phyloP scores from a whole-genome alignment of 2,329 filamentous ascomycete genomes.

The Penicillium nordicum region DNA sequence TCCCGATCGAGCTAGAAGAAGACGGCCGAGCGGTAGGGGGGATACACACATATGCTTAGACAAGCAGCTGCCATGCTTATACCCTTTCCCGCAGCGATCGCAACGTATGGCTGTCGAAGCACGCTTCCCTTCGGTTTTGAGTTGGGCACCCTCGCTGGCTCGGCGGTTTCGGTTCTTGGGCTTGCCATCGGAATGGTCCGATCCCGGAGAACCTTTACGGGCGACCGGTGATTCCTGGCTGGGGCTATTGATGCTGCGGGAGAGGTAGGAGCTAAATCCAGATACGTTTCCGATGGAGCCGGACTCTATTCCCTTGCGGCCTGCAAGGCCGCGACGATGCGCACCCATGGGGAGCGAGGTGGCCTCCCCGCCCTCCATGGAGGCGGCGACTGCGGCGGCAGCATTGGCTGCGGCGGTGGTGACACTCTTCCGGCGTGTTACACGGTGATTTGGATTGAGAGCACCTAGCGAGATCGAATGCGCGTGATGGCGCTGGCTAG shows the following conservation, averaged over 20 bases:
- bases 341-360: slow-evolving; percentile 56
- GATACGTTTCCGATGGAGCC: slow-evolving; percentile 51
- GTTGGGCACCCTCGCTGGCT: slow-evolving; percentile 81
- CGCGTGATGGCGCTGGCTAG: slow-evolving; percentile 72
- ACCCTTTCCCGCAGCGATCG: slow-evolving; percentile 97
- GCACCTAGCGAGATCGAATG: slow-evolving; percentile 75
- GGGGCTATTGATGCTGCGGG: slow-evolving; percentile 38
- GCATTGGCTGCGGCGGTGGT: slow-evolving; percentile 71
- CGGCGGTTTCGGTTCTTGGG: slow-evolving; percentile 57
- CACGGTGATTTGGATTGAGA: slow-evolving; percentile 76
- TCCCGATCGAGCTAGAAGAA: slow-evolving; percentile 38
- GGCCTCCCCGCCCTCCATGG: slow-evolving; percentile 61
- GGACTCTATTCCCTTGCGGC: slow-evolving; percentile 58
- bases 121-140: slow-evolving; percentile 78
- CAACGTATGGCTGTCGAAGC: slow-evolving; percentile 84
- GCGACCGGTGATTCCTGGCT: slow-evolving; percentile 32
- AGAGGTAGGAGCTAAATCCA: slow-evolving; percentile 43
- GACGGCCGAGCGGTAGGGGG: slow-evolving; percentile 52
- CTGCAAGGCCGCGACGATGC: slow-evolving; percentile 52
- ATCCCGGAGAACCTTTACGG: slow-evolving; percentile 40
- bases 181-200: slow-evolving; percentile 38
- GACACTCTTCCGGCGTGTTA: slow-evolving; percentile 92
- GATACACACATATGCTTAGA: slow-evolving; percentile 98
- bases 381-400: slow-evolving; percentile 64
- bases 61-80: slow-evolving; percentile 99